Evolutionary conservation across 2,329 filamentous ascomycete genomes (phyloP), one percentile per base, ranked within the genome.

Genomic region (Nothophoma quercina): DNA sequence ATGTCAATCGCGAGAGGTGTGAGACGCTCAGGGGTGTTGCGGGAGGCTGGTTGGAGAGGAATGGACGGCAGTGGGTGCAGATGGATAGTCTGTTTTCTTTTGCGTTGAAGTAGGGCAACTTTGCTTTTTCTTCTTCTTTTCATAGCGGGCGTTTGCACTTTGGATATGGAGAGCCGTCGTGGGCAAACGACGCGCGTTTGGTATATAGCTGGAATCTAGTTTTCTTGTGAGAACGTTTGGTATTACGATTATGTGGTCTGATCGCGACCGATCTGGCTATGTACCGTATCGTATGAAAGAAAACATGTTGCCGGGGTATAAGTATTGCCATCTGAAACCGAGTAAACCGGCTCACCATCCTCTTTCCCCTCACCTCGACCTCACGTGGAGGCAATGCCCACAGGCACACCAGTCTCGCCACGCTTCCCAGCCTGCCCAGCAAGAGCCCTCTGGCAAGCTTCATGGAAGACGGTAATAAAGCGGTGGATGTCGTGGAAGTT

Each of bases 61-160:
- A 92, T 74, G 93, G 93, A 21, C 81, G 91, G 64, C 89, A 92
- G 75, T 96, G 91, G 91, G 93, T 97, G 44, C 89, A 91, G 62
- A 97, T 96, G 93, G 91, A 95, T 75, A 87, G 81, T 60, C 76
- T 97, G 59, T 97, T 96, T 80, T 83, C 84, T 58, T 82, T 84
- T 77, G 81, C 79, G 54, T 67, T 78, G 53, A 75, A 70, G 57
- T 44, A 46, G 25, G 12, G 6, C 25, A 26, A 23, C 15, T 19
- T 10, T 32, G 40, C 19, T n/a, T 22, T 28, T n/a, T 35, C 12
- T 12, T 1, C 9, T 51, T 18, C 28, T 15, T 23, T 34, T 45
- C 18, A n/a, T n/a, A 40, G 34, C 30, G 49, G 41, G 49, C 41
- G 48, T 51, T 40, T 8, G 5, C 13, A 6, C 23, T 5, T 22